Evolutionary conservation across 1,284 basidiomycete genomes (phyloP), one percentile per base, ranked within the genome.

Genomic region (Ceratobasidium sp.): DNA sequence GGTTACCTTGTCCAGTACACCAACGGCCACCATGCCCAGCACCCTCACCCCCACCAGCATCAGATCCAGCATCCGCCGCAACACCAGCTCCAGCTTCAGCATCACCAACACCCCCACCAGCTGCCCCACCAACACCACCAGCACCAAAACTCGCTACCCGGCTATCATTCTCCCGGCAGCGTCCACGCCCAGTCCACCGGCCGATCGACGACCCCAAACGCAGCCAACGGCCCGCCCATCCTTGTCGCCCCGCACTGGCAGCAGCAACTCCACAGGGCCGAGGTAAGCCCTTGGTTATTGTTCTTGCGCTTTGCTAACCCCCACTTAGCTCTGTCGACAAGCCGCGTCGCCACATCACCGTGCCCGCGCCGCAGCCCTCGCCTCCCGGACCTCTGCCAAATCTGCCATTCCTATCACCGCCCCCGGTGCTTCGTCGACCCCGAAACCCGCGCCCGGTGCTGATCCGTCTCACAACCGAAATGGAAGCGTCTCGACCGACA

Each of bases 361-460:
- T 79, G 94, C 94, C 33, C 89, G 93, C 64, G 90, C 92, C 46
- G 94, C 90, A 81, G 93, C 93, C 71, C 91, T 94, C 88, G 92
- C 93, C 57, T 91, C 92, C 44, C 89, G 94, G 68, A 92, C 92
- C 12, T 88, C 93, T 77, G 86, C 92, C 54, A 95, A 94, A 86
- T 89, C 92, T 48, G 92, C 93, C 50, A 94, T 95, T 80, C 90
- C 93, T 52, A 95, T 95, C 84, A 94, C 93, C 75, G 94, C 95
- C 82, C 94, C 94, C 12, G 94, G 94, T 38, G n/a, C 81, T 86
- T 68, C 66, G 71, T 52, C 69, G 33, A 71, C 78, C 33, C 66
- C 88, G 12, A 80, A 77, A 74, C 84, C 89, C 80, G 90, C 90
- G 81, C 86, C 87, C 38, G 81, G 83, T 33, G 82, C 85, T 30